These are phyloP conservation scores for Yarrowia divulgata DNA, from an alignment of 805 yeast genomes.

Conservation along the genomic window DNA sequence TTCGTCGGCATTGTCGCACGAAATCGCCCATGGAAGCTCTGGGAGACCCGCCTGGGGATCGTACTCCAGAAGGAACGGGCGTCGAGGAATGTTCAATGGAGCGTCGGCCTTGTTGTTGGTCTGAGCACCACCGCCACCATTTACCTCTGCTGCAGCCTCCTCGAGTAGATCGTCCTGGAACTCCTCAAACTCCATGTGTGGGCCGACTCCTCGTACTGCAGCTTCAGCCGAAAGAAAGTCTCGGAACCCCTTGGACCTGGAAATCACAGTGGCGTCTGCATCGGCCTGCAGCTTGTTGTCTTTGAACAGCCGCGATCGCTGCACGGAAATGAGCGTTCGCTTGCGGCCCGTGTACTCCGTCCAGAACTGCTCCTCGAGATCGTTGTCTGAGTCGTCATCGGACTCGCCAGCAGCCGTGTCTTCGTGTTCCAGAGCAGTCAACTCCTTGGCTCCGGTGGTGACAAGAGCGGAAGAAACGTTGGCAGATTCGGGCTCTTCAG, in stretches of 20 bases:
- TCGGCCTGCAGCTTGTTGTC: constrained; percentile 65
- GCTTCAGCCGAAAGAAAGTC: constrained; percentile 41
- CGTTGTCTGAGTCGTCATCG: constrained; percentile 52
- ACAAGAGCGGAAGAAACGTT: neutral
- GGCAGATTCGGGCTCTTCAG: constrained; percentile 7
- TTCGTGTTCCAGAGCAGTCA: neutral
- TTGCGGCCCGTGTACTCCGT: constrained; percentile 79
- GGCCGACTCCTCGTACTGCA: constrained; percentile 28
- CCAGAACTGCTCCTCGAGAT: constrained; percentile 84
- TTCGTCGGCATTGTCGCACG: constrained; percentile 56
- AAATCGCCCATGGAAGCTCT: constrained; percentile 53
- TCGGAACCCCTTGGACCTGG: constrained; percentile 22
- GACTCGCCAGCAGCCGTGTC: constrained; percentile 42
- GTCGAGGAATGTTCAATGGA: constrained; percentile 47
- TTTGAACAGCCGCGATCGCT: constrained; percentile 71
- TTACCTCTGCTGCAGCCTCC: constrained; percentile 17
- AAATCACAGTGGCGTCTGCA: constrained; percentile 60
- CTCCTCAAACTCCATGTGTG: constrained; percentile 42
- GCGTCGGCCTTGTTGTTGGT: neutral
- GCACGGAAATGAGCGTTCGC: constrained; percentile 74
- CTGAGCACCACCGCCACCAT: neutral
- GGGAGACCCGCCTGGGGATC: constrained; percentile 86
- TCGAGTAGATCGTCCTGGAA: constrained; percentile 43
- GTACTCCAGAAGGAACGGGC: constrained; percentile 66
- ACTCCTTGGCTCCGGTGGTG: neutral